Evolutionary conservation across 2,329 filamentous ascomycete species (phyloP).

Genomic region (Zymoseptoria ardabiliae): DNA sequence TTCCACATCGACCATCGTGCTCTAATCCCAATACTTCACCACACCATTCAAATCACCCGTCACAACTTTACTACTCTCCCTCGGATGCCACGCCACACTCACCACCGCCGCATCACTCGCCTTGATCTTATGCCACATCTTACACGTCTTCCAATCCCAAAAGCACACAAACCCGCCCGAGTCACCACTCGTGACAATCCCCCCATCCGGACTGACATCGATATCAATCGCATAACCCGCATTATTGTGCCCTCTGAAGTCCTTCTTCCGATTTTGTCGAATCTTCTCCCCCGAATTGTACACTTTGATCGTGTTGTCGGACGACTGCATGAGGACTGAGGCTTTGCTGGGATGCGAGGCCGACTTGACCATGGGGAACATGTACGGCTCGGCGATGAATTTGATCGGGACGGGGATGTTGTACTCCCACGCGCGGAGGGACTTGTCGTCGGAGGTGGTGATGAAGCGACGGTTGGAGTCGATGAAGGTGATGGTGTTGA

Average conservation of each 20-base stretch:
- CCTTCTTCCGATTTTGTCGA: slow-evolving; percentile 94
- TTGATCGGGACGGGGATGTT: slow-evolving; percentile 98
- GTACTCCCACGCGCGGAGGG: slow-evolving; percentile 94
- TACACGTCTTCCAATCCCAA: slow-evolving; percentile 99
- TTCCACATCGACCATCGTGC: not conserved
- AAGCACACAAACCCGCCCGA: slow-evolving; percentile 85
- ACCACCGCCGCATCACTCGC: slow-evolving; percentile 76
- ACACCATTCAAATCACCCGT: slow-evolving; percentile 84
- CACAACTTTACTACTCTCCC: slow-evolving; percentile 89
- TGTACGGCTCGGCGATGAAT: slow-evolving; percentile 93
- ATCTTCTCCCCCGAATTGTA: slow-evolving; percentile 94
- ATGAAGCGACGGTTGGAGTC: slow-evolving; percentile 94
- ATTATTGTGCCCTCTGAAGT: slow-evolving; percentile 91
- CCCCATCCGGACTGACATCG: slow-evolving; percentile 80
- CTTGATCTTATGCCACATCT: slow-evolving; percentile 95
- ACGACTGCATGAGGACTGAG: slow-evolving; percentile 87
- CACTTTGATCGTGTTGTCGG: slow-evolving; percentile 94
- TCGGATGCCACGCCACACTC: slow-evolving; percentile 92
- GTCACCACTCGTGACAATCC: slow-evolving; percentile 83
- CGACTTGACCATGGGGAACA: slow-evolving; percentile 90
- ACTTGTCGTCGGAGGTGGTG: slow-evolving; percentile 96
- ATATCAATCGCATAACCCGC: slow-evolving; percentile 90
- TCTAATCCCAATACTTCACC: slow-evolving; percentile 86
- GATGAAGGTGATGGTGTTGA: slow-evolving; percentile 96
- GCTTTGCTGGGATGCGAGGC: slow-evolving; percentile 82